Evolutionary conservation across 2,329 filamentous ascomycete species (phyloP), one percentile per base, ranked within the genome.

Genomic region (Stachybotrys echinatus): DNA sequence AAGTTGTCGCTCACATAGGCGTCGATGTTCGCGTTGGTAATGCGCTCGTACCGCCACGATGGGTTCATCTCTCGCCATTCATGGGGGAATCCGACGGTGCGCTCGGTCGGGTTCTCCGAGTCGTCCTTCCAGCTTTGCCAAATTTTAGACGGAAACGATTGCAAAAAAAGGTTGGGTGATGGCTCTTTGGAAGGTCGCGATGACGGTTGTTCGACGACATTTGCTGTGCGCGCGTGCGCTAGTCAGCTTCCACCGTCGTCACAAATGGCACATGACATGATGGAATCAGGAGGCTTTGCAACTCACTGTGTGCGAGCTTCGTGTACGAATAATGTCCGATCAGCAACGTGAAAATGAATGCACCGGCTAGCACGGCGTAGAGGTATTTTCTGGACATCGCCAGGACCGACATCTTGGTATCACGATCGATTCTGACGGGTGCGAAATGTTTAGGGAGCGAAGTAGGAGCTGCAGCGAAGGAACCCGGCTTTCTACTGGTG

Each of bases 1-100:
- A 88, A 77, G 61, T 86, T 83, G 48, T 77, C 75, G 58, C 85
- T 76, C 42, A 88, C 71, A 58, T 86, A 64, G 8, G 55, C 55
- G 23, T 63, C 48, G 18, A 49, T 55, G 38, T 62, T 65, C 19
- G 50, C 54, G 45, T 65, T 57, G 23, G 60, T 62, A 21, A 65
- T 58, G 31, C 59, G 57, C 50, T 65, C 61, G 45, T 62, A 61
- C n/a, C 59, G 58, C 52, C 61, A 58, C 4, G 47, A 52, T 2
- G 61, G 61, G 17, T 65, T 65, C 37, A 52, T 31, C 4, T 46
- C 23, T 27, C 55, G 55, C 57, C 57, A 59, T 49, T 58, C 50
- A n/a, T 56, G 57, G n/a, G 62, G 58, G 43, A 62, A 62, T 3
- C 60, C 61, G 18, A 55, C 49, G 1, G 62, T 64, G 23, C 59